Conservation (phyloP, 2,329 filamentous ascomycete species). For the Magnaporthales sp. region DNA sequence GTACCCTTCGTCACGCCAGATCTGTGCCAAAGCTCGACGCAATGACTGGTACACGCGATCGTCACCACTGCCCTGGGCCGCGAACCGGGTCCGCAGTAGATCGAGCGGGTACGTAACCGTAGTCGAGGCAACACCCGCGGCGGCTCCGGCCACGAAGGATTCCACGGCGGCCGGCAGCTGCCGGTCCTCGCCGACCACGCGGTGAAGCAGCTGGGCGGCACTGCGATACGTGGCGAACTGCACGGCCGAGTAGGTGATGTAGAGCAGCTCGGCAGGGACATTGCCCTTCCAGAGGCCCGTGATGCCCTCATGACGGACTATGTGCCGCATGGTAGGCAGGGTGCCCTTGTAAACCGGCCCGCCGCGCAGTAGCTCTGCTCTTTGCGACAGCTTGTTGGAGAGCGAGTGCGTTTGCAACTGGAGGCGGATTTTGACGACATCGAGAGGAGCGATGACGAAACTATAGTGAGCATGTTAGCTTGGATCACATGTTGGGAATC, state of each 20-base stretch:
- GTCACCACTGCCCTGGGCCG: conserved; percentile 70
- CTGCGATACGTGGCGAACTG: conserved; percentile 88
- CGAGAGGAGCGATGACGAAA: conserved; percentile 89
- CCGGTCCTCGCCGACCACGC: conserved; percentile 24
- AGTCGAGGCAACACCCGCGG: conserved; percentile 76
- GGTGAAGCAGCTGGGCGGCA: conserved; percentile 57
- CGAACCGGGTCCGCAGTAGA: conserved; percentile 86
- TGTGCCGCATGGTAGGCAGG: conserved; percentile 64
- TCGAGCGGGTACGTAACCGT: conserved; percentile 86
- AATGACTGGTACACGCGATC: conserved; percentile 71
- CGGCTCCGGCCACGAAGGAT: conserved; percentile 75
- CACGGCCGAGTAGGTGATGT: conserved; percentile 79
- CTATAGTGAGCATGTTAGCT: conserved; percentile 28
- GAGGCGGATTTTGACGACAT: conserved; percentile 96
- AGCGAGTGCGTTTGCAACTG: conserved; percentile 86
- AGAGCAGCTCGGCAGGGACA: conserved; percentile 88
- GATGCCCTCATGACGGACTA: conserved; percentile 73
- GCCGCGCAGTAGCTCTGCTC: conserved; percentile 27
- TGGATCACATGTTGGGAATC: neutral
- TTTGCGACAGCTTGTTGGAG: conserved; percentile 59
- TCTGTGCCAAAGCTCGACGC: conserved; percentile 59
- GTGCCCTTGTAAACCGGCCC: conserved; percentile 64
- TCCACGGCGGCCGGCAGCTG: conserved; percentile 58
- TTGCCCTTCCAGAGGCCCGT: conserved; percentile 96
- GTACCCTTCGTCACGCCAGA: conserved; percentile 64